phyloP scores from a whole-genome alignment of 352 stramenopile genomes.

The Phytopythium oedochilum region DNA sequence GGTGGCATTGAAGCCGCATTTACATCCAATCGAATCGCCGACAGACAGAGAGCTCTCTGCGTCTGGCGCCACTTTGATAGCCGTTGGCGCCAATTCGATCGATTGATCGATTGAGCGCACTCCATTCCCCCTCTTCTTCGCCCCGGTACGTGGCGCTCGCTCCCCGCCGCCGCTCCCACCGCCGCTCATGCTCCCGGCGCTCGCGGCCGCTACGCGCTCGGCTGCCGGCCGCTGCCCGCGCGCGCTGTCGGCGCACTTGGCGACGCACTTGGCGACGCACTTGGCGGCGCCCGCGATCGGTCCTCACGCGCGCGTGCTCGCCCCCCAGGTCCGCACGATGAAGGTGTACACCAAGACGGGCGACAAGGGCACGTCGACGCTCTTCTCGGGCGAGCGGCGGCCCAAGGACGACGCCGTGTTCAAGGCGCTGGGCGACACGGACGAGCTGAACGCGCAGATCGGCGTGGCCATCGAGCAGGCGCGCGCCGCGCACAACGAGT shows the following conservation, averaged over 20 bases:
- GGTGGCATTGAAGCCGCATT: not conserved
- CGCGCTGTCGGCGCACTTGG: not conserved
- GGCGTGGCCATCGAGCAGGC: slow-evolving; percentile 57
- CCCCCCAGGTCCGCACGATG: slow-evolving; percentile 28
- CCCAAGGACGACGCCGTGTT: slow-evolving; percentile 87
- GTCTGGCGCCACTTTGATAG: not conserved
- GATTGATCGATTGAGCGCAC: too few relatives aligned
- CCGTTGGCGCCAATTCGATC: not conserved
- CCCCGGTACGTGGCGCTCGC: not conserved
- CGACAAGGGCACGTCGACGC: slow-evolving; percentile 90
- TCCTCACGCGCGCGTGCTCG: slow-evolving; percentile 5
- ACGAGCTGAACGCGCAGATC: slow-evolving; percentile 88
- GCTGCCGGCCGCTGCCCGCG: not conserved
- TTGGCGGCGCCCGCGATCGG: not conserved
- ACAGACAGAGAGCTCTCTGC: not conserved
- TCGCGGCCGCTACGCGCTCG: not conserved
- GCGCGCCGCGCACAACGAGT: slow-evolving; percentile 27
- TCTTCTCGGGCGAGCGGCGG: slow-evolving; percentile 88
- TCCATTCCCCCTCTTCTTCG: not conserved
- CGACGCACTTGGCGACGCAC: not conserved
- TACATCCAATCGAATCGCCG: not conserved
- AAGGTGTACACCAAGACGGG: slow-evolving; percentile 93
- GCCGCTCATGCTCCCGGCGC: not conserved
- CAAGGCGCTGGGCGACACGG: slow-evolving; percentile 87
- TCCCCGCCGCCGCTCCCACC: not conserved